Conservation (phyloP, 345 rosid genomes). For the Melaleuca quinquenervia region DNA sequence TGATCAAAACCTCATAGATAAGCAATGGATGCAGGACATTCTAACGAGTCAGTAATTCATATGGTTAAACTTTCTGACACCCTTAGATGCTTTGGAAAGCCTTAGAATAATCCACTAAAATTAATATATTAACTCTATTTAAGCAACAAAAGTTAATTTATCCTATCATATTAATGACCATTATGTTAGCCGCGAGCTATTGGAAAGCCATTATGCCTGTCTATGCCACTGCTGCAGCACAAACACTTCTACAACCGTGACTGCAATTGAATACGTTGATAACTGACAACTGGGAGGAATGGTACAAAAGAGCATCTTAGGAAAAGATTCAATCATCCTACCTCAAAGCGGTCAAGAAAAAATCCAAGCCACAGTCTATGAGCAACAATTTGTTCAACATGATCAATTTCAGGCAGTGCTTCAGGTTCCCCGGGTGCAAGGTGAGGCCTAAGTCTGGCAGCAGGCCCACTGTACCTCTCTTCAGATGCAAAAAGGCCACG, state of each 20-base stretch:
- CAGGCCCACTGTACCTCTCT: slow-evolving; percentile 71
- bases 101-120: background rate
- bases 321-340: slow-evolving; percentile 15
- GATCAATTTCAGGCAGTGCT: slow-evolving; percentile 49
- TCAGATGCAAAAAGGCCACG: slow-evolving; percentile 97
- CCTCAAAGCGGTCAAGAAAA: slow-evolving; percentile 97
- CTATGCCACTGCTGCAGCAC: background rate
- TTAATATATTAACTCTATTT: background rate
- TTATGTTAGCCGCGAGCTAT: background rate
- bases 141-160: background rate
- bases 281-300: background rate
- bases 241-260: background rate
- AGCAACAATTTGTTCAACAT: slow-evolving; percentile 90
- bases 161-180: background rate
- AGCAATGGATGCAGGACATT: background rate
- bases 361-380: slow-evolving; percentile 97
- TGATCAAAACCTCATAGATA: background rate
- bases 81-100: background rate
- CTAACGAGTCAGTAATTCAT: background rate
- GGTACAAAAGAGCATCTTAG: background rate
- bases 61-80: background rate
- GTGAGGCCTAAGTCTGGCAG: slow-evolving; percentile 92
- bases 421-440: slow-evolving; percentile 96
- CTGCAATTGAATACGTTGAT: background rate
- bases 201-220: background rate